Evolutionary conservation across 441 rosid species (phyloP).

Genomic region (Pelargonium australe): DNA sequence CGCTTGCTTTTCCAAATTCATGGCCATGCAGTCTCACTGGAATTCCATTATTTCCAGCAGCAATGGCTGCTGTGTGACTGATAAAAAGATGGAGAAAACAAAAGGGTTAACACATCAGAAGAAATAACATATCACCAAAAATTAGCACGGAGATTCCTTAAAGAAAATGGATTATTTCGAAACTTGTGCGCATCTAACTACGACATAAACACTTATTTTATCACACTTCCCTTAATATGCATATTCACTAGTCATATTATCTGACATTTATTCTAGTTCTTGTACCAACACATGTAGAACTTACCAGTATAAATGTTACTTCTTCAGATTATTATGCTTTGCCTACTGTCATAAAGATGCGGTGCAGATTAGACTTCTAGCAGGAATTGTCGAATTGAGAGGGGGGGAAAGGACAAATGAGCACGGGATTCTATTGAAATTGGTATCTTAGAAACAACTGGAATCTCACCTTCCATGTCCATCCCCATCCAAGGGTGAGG

Average conservation of each 20-base stretch:
- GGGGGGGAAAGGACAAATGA: not conserved
- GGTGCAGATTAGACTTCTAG: slow-evolving; percentile 8
- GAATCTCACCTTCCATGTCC: slow-evolving; percentile 91
- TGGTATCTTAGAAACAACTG: slow-evolving; percentile 1
- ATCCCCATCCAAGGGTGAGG: slow-evolving; percentile 98
- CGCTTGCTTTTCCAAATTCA: slow-evolving; percentile 98
- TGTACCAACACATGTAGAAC: not conserved
- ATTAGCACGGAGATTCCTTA: not conserved
- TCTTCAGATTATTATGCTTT: not conserved
- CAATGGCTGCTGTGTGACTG: slow-evolving; percentile 98
- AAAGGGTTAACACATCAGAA: not conserved
- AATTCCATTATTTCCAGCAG: slow-evolving; percentile 97
- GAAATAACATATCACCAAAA: not conserved
- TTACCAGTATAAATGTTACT: not conserved
- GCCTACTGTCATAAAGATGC: not conserved
- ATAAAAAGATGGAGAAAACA: not conserved
- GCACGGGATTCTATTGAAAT: slow-evolving; percentile 1
- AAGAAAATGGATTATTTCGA: not conserved
- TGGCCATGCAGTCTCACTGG: slow-evolving; percentile 85
- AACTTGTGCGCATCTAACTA: not conserved
- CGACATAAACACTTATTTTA: not conserved
- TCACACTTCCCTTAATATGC: not conserved
- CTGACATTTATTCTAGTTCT: not conserved
- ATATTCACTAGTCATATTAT: not conserved
- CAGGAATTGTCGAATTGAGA: not conserved